Evolutionary conservation across 306 rosid genomes (phyloP).

Genomic region (Mimosa bimucronata): DNA sequence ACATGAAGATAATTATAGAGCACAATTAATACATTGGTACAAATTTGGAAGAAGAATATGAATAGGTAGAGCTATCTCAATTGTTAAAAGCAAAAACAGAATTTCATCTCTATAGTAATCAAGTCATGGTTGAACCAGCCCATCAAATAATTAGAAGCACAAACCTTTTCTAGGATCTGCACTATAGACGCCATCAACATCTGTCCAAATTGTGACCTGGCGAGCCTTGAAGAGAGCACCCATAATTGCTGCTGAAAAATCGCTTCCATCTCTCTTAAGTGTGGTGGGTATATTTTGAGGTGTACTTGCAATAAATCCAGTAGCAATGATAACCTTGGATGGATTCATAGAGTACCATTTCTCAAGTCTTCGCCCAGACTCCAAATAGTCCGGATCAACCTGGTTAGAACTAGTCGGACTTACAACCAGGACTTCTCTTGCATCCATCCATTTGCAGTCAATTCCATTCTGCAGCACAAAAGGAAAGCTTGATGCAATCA

Average conservation of each 20-base stretch:
- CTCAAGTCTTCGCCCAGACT: constrained; percentile 74
- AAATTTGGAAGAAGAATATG: not conserved
- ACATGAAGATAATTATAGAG: constrained; percentile 11
- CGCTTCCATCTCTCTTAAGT: constrained; percentile 99
- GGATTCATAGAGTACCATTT: constrained; percentile 80
- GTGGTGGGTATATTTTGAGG: constrained; percentile 88
- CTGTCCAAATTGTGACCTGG: constrained; percentile 98
- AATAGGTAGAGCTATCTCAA: not conserved
- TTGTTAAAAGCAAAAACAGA: not conserved
- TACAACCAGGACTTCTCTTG: constrained; percentile 95
- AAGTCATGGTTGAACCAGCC: constrained; percentile 17
- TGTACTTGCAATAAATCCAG: constrained; percentile 99
- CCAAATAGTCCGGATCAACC: constrained; percentile 90
- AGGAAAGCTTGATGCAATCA: constrained; percentile 29
- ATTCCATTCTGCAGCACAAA: constrained; percentile 63
- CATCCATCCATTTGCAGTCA: constrained; percentile 97
- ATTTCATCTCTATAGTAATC: not conserved
- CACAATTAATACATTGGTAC: constrained; percentile 12
- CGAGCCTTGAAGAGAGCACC: constrained; percentile 79
- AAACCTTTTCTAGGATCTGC: constrained; percentile 98
- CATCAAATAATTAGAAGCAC: constrained; percentile 37
- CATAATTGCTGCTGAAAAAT: constrained; percentile 97
- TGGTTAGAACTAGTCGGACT: constrained; percentile 84
- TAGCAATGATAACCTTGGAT: constrained; percentile 74
- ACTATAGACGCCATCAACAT: constrained; percentile 96